A percentile compares a stretch with the other conserved stretches of the same genome.
Evolutionary conservation across 2,329 filamentous ascomycete genomes (phyloP).

Genomic region (Trichoderma breve): DNA sequence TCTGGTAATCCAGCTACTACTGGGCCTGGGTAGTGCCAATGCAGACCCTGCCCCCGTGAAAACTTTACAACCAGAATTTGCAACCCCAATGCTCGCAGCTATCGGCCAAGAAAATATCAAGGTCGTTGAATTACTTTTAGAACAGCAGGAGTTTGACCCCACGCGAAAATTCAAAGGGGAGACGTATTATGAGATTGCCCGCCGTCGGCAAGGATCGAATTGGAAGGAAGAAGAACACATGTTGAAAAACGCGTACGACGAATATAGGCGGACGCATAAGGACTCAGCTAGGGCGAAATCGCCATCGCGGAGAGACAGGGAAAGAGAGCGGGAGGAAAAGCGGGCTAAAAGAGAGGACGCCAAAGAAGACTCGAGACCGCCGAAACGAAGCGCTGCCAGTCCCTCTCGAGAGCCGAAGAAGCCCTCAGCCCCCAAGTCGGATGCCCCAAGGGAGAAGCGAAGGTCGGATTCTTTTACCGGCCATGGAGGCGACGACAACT

Average conservation of each 20-base stretch:
- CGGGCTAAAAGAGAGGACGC: conserved; percentile 44
- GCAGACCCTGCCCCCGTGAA: conserved; percentile 67
- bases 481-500: conserved; percentile 44
- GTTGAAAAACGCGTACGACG: conserved; percentile 72
- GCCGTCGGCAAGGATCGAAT: conserved; percentile 76
- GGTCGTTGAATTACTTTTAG: conserved; percentile 76
- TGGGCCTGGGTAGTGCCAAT: conserved; percentile 64
- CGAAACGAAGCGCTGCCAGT: conserved; percentile 50
- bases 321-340: conserved; percentile 44
- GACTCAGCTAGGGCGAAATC: conserved; percentile 50
- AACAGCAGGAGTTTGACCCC: conserved; percentile 77
- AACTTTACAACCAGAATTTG: conserved; percentile 63
- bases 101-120: conserved; percentile 87
- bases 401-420: conserved; percentile 52
- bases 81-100: conserved; percentile 90
- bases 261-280: conserved; percentile 55
- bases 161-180: conserved; percentile 72
- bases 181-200: conserved; percentile 84
- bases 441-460: conserved; percentile 51
- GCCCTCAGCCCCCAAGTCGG: conserved; percentile 33
- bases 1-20: conserved; percentile 75
- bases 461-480: conserved; percentile 42
- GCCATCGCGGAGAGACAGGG: conserved; percentile 44
- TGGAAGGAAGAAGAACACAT: conserved; percentile 87
- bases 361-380: conserved; percentile 43